These are phyloP conservation scores for Arachis stenosperma DNA, from an alignment of 306 rosid species.

Conservation along the genomic window DNA sequence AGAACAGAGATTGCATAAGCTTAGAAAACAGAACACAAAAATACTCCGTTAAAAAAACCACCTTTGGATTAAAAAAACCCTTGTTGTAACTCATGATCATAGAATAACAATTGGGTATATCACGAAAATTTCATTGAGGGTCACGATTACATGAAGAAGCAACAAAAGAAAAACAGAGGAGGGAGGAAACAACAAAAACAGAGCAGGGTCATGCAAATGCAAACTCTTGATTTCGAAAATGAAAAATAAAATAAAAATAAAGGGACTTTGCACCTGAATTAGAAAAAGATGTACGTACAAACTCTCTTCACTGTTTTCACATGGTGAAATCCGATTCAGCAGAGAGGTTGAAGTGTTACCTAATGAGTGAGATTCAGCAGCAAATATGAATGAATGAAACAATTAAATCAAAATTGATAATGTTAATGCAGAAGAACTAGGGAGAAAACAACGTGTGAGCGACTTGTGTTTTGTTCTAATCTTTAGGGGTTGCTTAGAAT, in stretches of 20 bases:
- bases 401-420: neutral
- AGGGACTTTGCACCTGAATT: conserved; percentile 54
- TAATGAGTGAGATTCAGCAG: conserved; percentile 38
- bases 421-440: neutral
- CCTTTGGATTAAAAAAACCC: conserved; percentile 39
- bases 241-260: conserved; percentile 25
- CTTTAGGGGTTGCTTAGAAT: conserved; percentile 63
- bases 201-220: conserved; percentile 52
- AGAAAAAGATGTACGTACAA: conserved; percentile 31
- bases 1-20: conserved; percentile 53
- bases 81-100: conserved; percentile 47
- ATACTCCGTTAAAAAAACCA: conserved; percentile 40
- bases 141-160: conserved; percentile 36
- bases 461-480: conserved; percentile 50
- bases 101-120: conserved; percentile 39
- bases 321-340: conserved; percentile 48
- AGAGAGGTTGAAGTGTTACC: conserved; percentile 74
- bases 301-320: conserved; percentile 22
- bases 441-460: conserved; percentile 85
- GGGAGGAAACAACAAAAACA: conserved; percentile 27
- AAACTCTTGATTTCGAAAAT: conserved; percentile 64
- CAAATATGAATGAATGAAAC: conserved; percentile 26
- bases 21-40: conserved; percentile 54
- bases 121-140: conserved; percentile 4
- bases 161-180: conserved; percentile 47